phyloP scores from a whole-genome alignment of 2,329 filamentous ascomycete species.

The Penicillium sp. region DNA sequence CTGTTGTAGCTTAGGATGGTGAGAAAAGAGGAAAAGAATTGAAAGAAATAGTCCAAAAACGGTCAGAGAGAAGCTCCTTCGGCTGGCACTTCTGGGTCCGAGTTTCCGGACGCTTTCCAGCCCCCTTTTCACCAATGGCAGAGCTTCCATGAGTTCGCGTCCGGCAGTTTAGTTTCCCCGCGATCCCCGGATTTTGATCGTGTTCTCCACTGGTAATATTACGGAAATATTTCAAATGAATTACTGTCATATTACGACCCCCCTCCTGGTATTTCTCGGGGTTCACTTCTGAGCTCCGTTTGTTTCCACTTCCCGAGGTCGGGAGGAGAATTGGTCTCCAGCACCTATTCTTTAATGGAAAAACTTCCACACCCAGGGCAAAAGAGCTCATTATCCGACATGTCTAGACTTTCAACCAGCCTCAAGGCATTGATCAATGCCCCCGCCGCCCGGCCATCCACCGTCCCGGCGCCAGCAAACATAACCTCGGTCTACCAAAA shows the following conservation, averaged over 20 bases:
- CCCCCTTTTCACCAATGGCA: neutral
- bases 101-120: neutral
- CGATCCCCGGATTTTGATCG: constrained; percentile 8
- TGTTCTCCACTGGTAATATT: neutral
- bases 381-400: constrained; percentile 36
- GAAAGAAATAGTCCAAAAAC: neutral
- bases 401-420: constrained; percentile 70
- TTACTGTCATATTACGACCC: neutral
- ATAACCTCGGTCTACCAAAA: constrained; percentile 64
- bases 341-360: constrained; percentile 3
- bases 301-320: constrained; percentile 3
- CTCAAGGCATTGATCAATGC: constrained; percentile 74
- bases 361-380: neutral
- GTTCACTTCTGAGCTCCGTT: constrained; percentile 10
- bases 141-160: neutral
- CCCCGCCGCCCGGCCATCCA: constrained; percentile 63
- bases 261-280: constrained; percentile 2
- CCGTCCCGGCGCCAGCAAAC: constrained; percentile 60
- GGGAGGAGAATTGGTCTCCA: neutral
- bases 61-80: neutral
- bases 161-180: constrained; percentile 5
- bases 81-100: constrained; percentile 7
- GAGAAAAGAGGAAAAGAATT: neutral
- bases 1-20: neutral
- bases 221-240: neutral